A percentile compares a stretch with the other conserved stretches of the same genome.
These are phyloP conservation scores for Emiliania huxleyi DNA, from an alignment of 78 protist genomes.

Conservation along the genomic window DNA sequence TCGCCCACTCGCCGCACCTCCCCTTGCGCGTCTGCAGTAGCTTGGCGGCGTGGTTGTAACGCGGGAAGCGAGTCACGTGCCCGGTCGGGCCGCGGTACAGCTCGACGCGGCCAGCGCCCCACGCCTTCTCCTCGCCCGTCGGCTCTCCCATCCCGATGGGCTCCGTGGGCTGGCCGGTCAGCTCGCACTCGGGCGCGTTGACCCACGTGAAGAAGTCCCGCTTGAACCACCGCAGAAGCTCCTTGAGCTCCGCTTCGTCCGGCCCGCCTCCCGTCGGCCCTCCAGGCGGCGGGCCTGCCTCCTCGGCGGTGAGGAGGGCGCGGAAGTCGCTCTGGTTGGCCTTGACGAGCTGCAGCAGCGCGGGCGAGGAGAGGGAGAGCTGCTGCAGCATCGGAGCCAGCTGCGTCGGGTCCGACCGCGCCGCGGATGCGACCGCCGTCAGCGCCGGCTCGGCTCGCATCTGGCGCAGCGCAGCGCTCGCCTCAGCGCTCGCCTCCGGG, in stretches of 20 bases:
- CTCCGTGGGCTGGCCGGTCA: slow-evolving; percentile 25
- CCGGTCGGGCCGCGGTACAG: slow-evolving; percentile 63
- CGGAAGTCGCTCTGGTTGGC: background rate
- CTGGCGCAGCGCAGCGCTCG: background rate
- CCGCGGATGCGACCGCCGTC: background rate
- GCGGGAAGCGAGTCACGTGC: slow-evolving; percentile 57
- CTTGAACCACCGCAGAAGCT: slow-evolving; percentile 76
- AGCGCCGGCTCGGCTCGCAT: background rate
- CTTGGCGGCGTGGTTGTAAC: slow-evolving; percentile 65
- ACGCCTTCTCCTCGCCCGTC: slow-evolving; percentile 13
- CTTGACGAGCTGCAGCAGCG: background rate
- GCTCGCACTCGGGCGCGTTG: slow-evolving; percentile 65
- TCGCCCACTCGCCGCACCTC: slow-evolving; percentile 92
- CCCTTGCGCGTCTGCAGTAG: slow-evolving; percentile 74
- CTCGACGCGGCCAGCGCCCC: slow-evolving; percentile 67
- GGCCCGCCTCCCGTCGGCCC: background rate
- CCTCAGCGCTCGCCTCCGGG: background rate
- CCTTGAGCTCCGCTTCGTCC: background rate
- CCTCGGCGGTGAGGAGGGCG: background rate
- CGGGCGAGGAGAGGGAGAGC: background rate
- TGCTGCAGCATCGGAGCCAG: background rate
- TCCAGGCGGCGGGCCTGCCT: background rate
- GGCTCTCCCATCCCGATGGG: background rate
- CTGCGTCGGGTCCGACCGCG: background rate
- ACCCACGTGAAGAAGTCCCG: slow-evolving; percentile 74